These are phyloP conservation scores for Cadophora sp. DNA, from an alignment of 2,329 filamentous ascomycete genomes.

Conservation along the genomic window DNA sequence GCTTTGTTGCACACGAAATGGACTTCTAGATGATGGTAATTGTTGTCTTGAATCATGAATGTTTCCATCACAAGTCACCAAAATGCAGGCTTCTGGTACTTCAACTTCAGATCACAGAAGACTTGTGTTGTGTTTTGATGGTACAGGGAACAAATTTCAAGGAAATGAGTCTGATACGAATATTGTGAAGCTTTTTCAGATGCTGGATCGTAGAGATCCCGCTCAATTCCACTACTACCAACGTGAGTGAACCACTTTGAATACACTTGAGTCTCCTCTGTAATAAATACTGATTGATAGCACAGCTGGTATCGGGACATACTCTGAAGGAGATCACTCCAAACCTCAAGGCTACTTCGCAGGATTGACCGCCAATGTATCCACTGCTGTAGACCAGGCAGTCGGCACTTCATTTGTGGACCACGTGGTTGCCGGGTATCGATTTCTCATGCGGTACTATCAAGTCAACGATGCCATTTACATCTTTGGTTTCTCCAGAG, in stretches of 20 bases:
- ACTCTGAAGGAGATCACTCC: conserved; percentile 19
- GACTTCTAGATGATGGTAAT: too few relatives aligned
- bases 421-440: conserved; percentile 21
- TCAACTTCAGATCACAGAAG: conserved; percentile 2
- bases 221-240: conserved; percentile 24
- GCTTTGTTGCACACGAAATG: too few relatives aligned
- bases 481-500: conserved; percentile 24
- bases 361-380: not conserved
- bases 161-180: conserved; percentile 20
- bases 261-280: not conserved
- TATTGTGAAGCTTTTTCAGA: conserved; percentile 24
- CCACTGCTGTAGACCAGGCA: not conserved
- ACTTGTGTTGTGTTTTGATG: conserved; percentile 22
- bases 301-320: conserved; percentile 23
- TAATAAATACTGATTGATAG: not conserved
- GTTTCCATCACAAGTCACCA: not conserved
- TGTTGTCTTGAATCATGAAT: too few relatives aligned
- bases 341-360: conserved; percentile 14
- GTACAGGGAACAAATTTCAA: conserved; percentile 22
- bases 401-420: conserved; percentile 19
- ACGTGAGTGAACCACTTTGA: conserved; percentile 14
- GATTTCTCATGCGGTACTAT: conserved; percentile 22
- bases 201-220: conserved; percentile 17
- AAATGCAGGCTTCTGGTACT: not conserved
- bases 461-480: conserved; percentile 18